Conservation (phyloP, 2,329 filamentous ascomycete species). For the Penicillium olsonii region DNA sequence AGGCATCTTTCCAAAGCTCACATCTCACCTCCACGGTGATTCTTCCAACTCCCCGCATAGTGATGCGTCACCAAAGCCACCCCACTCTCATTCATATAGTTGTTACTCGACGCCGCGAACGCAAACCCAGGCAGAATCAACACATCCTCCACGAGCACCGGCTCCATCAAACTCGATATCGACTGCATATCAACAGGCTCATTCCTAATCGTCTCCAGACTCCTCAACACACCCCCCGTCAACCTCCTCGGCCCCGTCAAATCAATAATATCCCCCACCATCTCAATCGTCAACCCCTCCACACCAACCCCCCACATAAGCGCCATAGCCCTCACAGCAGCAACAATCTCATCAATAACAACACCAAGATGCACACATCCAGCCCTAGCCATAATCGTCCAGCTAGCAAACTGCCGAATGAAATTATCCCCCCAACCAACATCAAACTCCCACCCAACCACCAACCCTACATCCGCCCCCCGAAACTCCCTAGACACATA, state of each 20-base stretch:
- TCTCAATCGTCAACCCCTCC: constrained; percentile 2
- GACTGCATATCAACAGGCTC: background rate
- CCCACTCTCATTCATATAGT: constrained; percentile 2
- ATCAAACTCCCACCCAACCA: constrained; percentile 11
- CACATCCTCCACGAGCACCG: constrained; percentile 8
- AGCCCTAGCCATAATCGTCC: constrained; percentile 10
- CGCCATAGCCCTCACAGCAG: background rate
- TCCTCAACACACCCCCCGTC: constrained; percentile 4
- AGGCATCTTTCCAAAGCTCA: background rate
- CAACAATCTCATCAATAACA: constrained; percentile 14
- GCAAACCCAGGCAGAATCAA: constrained; percentile 11
- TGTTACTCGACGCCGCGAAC: constrained; percentile 4
- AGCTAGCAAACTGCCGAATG: constrained; percentile 9
- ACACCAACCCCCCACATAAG: background rate
- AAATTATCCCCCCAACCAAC: constrained; percentile 3
- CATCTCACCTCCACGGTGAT: constrained; percentile 8
- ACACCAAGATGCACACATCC: constrained; percentile 1
- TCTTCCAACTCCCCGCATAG: constrained; percentile 13
- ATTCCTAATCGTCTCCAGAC: background rate
- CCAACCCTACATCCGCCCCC: background rate
- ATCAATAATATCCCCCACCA: constrained; percentile 3
- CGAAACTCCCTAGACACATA: background rate
- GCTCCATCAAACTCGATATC: constrained; percentile 7
- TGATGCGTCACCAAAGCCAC: constrained; percentile 11
- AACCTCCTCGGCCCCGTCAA: constrained; percentile 11